Percentiles rank a stretch among this genome's conserved stretches.
phyloP scores from a whole-genome alignment of 495 filamentous ascomycete genomes.

The Penicillium macrosclerotiorum region DNA sequence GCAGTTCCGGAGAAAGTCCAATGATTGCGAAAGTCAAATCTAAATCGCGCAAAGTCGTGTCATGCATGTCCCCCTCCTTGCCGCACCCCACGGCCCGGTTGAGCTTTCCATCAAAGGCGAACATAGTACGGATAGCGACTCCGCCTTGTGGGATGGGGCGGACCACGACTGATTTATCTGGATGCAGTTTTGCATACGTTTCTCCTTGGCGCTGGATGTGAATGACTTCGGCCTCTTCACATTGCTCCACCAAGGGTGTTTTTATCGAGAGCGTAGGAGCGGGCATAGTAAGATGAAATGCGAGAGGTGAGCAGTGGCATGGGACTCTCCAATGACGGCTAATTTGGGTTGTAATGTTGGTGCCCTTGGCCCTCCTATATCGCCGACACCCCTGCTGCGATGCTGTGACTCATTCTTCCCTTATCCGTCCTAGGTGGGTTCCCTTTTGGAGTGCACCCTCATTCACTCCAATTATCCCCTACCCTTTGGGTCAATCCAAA shows the following conservation, averaged over 20 bases:
- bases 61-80: neutral
- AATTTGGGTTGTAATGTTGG: too few species aligned
- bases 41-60: conserved; percentile 4
- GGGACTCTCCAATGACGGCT: too few species aligned
- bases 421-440: too few species aligned
- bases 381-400: too few species aligned
- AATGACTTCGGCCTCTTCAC: conserved; percentile 8
- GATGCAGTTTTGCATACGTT: conserved; percentile 7
- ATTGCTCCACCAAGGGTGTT: neutral
- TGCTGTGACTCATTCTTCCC: too few species aligned
- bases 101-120: conserved; percentile 9
- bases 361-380: too few species aligned
- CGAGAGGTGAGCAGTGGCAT: neutral
- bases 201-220: conserved; percentile 18
- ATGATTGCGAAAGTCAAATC: conserved; percentile 6
- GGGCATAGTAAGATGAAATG: neutral
- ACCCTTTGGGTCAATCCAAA: too few species aligned
- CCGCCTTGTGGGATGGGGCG: conserved; percentile 2
- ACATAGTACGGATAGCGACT: conserved; percentile 12
- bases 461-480: neutral
- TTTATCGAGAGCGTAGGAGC: neutral
- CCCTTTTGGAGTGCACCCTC: neutral
- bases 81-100: conserved; percentile 18
- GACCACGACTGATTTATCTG: conserved; percentile 1
- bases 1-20: conserved; percentile 11